A percentile compares a stretch with the other conserved stretches of the same genome.
Evolutionary conservation across 129 eudicot genomes (phyloP).

Genomic region (Centrapalus pauciflorus): DNA sequence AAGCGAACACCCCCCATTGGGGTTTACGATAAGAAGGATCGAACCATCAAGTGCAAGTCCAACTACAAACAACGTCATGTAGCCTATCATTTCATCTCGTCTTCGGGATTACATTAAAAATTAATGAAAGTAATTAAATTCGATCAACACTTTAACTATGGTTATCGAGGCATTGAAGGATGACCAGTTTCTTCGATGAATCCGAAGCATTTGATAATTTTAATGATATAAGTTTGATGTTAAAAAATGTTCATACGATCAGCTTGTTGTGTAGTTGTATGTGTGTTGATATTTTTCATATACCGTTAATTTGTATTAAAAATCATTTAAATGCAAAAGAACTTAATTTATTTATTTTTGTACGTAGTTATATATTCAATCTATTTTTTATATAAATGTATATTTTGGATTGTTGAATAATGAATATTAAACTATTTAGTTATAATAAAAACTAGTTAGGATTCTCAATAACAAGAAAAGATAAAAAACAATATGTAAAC

Average conservation of each 20-base stretch:
- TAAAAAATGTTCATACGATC: not conserved
- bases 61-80: not conserved
- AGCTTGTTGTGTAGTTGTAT: not conserved
- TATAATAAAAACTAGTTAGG: too few species aligned
- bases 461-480: too few species aligned
- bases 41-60: conserved; percentile 40
- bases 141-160: too few species aligned
- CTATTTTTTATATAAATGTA: too few species aligned
- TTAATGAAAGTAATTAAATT: too few species aligned
- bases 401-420: too few species aligned
- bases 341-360: not conserved
- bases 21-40: conserved; percentile 44
- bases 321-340: not conserved
- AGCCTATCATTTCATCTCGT: not conserved
- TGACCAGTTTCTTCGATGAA: too few species aligned
- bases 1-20: conserved; percentile 29
- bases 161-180: too few species aligned
- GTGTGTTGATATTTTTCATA: not conserved
- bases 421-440: too few species aligned
- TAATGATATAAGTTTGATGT: not conserved
- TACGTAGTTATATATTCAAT: too few species aligned
- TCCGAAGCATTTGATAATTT: too few species aligned
- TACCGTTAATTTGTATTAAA: not conserved
- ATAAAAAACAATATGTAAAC: too few species aligned
- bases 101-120: not conserved